Conservation (phyloP, 2,329 filamentous ascomycete species). For the Teratosphaeria gauchensis region DNA sequence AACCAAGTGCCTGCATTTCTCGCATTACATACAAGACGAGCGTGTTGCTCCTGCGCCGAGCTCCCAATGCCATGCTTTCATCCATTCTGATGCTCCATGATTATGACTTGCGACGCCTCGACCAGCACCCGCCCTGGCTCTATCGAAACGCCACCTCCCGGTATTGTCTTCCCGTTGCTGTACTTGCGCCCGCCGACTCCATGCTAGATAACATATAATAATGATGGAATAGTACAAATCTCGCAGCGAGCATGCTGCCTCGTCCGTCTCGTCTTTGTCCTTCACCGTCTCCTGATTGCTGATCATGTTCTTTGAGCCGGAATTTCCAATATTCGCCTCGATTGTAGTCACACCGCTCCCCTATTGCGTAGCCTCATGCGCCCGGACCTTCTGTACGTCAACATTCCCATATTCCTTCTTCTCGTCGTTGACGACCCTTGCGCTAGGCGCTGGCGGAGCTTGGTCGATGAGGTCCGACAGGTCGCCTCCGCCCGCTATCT, state of each 20-base stretch:
- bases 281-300: background rate
- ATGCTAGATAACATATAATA: background rate
- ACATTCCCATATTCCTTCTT: slow-evolving; percentile 15
- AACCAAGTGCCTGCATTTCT: background rate
- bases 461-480: slow-evolving; percentile 13
- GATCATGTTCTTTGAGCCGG: background rate
- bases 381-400: slow-evolving; percentile 6
- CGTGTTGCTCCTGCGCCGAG: background rate
- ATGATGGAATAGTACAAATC: background rate
- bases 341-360: background rate
- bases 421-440: slow-evolving; percentile 8
- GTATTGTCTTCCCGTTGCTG: background rate
- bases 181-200: background rate
- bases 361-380: slow-evolving; percentile 12
- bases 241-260: background rate
- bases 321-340: background rate
- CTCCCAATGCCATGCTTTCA: background rate
- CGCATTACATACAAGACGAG: background rate
- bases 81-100: background rate
- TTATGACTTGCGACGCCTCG: background rate
- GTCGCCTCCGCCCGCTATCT: background rate
- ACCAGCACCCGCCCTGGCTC: background rate
- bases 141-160: background rate
- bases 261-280: background rate
- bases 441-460: slow-evolving; percentile 6